Base-by-base conservation (phyloP, 441 rosid species). In the Jatropha multifida region DNA sequence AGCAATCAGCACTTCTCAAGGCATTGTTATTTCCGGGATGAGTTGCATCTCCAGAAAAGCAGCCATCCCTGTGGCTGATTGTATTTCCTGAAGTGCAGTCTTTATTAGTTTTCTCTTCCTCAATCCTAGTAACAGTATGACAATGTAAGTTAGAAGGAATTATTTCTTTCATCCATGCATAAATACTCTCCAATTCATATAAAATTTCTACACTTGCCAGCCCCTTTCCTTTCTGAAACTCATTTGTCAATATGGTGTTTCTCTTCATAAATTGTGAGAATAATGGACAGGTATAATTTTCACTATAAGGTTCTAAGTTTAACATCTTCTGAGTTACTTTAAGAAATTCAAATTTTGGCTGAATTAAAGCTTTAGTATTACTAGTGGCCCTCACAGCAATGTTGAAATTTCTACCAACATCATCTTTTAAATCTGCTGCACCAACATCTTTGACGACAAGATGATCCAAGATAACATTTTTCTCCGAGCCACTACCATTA, bases 161-260 rank as follows among this genome's bases (percentile, higher is more conserved):
- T 58, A 74, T 73, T 75, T 81, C 77, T 40, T 72, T 82, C 93
- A 84, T 88, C 90, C 88, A 83, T 26, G 83, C 83, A 77, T 84
- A 75, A 32, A 82, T 55, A 37, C 79, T 81, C 68, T 82, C 81
- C 49, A 74, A 60, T 80, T 81, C 84, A 83, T 60, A 76, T 23
- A 79, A 76, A 61, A 73, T 64, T 68, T 83, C 79, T 3, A 81
- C 64, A 63, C 77, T 78, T 4, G 79, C 72, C 73, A 82, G 71
- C 71, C 81, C 84, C 17, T 71, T 79, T 44, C 69, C 78, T 73
- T 80, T 73, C 74, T 84, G 55, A 72, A 65, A 77, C 68, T 76
- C 87, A 72, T 78, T 56, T 51, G 79, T 54, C 42, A 75, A 76
- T 69, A 61, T 49, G 63, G 42, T 71, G 55, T 54, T 69, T 52